Evolutionary conservation across 805 yeast species (phyloP), one percentile per base, ranked within the genome.

Genomic region (Saccharomycopsis capsularis): DNA sequence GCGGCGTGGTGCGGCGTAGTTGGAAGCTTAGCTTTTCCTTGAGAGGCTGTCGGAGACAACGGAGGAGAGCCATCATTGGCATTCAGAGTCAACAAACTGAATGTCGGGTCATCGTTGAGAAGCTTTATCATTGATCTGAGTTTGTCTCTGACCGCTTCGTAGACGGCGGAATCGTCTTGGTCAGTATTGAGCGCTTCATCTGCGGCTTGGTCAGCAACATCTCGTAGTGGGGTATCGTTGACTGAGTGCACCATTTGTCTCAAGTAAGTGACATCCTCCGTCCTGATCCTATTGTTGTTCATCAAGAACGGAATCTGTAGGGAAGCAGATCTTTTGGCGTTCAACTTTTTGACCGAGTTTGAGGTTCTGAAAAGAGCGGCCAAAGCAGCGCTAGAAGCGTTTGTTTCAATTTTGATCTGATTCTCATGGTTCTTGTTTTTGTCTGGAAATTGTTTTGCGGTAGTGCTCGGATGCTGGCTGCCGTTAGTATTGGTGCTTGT

Each of bases 321-420:
- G 4, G 52, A 47, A 13, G 44, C 39, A 3, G 52, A 39, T 16
- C 54, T 25, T 25, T 48, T 42, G 16, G 29, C 16, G n/a, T 18
- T 18, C 16, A 16, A 18, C 16, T 19, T 5, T 16, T 34, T 34
- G 19, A 34, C 38, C 6, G 13, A 18, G 23, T 13, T 34, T 32
- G 45, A 32, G 32, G 22, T 24, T 30, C 56, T 58, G 51, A 67
- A 65, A 13, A 67, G 50, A 0, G 68, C 71, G 2, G 68, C 60
- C 27, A 68, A 51, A 0, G 70, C 70, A 11, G 72, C 72, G 11
- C 68, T 64, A 0, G 71, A 68, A 0, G 72, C 72, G 49, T 66
- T 69, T n/a, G 66, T 51, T 40, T 66, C 62, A 16, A 63, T 57
- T 44, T 59, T 60, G 35, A 62, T 57, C 32, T 56, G 57, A 21